Percentiles rank a stretch among this genome's conserved stretches.
Conservation (phyloP, 2,329 filamentous ascomycete genomes). For the Phaeosphaeriaceae sp. region DNA sequence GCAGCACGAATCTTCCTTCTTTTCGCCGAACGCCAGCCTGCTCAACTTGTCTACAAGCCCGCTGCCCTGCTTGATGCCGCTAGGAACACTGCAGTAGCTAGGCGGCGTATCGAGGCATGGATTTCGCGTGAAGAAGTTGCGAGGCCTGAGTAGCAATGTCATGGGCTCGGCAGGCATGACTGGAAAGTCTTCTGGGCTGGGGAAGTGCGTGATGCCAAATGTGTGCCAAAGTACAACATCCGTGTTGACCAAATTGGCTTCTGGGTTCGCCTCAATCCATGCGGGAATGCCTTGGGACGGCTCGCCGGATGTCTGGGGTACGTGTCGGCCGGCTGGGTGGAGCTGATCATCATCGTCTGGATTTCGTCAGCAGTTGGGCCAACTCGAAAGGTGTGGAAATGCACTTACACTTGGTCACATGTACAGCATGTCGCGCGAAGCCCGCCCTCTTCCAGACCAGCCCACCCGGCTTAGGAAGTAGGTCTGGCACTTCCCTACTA, state of each 20-base stretch:
- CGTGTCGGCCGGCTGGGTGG: conserved; percentile 85
- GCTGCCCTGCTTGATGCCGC: conserved; percentile 64
- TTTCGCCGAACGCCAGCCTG: conserved; percentile 54
- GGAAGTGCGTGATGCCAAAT: conserved; percentile 90
- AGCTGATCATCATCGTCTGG: conserved; percentile 80
- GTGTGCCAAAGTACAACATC: conserved; percentile 94
- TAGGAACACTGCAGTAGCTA: conserved; percentile 75
- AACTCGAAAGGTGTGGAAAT: neutral
- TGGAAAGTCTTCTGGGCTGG: conserved; percentile 87
- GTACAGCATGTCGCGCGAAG: conserved; percentile 85
- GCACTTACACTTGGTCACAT: conserved; percentile 83
- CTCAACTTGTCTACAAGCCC: conserved; percentile 59
- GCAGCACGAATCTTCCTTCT: conserved; percentile 35
- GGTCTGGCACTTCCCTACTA: conserved; percentile 77
- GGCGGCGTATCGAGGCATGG: conserved; percentile 83
- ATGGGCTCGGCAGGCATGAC: conserved; percentile 86
- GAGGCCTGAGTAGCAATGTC: conserved; percentile 76
- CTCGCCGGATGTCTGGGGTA: conserved; percentile 85
- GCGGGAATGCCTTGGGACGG: conserved; percentile 74
- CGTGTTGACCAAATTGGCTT: conserved; percentile 75
- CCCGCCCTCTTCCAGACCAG: conserved; percentile 90
- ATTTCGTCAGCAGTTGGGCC: conserved; percentile 13
- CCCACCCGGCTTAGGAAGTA: conserved; percentile 81
- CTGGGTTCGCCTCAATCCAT: conserved; percentile 76
- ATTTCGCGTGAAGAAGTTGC: conserved; percentile 84